Evolutionary conservation across 2,329 filamentous ascomycete genomes (phyloP), one percentile per base, ranked within the genome.

Genomic region (Stachybotrys chartarum): DNA sequence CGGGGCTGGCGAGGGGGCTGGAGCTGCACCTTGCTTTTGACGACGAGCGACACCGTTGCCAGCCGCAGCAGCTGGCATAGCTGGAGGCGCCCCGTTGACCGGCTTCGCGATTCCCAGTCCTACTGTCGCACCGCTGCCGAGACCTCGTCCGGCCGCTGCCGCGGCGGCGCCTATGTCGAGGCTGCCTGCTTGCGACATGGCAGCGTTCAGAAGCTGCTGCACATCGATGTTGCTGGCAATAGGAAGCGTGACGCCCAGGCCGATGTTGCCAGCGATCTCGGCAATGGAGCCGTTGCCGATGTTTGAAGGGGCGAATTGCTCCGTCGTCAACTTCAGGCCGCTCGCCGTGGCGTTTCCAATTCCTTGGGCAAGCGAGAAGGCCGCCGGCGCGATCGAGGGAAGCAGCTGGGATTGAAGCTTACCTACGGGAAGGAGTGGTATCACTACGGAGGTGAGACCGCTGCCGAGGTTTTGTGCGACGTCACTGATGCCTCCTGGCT

Each of bases 161-260:
- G 32, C 24, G 3, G 49, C 17, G 1, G 18, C 49, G 4, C 18
- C 30, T 5, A 51, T 35, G 30, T 51, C 30, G 32, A 51, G 10
- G 49, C 16, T 51, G 5, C 24, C 24, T 6, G 30, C 30, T 16
- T 35, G 24, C 24, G 7, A 16, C 49, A 51, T 51, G 30, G 49
- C 49, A 10, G 17, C 16, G 24, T 31, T 35, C 24, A 51, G 49
- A 8, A 51, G 49, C 30, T 12, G 24, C 17, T 51, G 49, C 24
- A 51, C 30, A 16, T 51, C n/a, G 30, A 51, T 51, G 49, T 51
- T 51, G 30, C 49, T 51, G 49, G 49, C 49, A 31, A 51, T 51
- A n/a, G 49, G 49, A 18, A n/a, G 18, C 11, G 49, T 51, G 30
- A 51, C 32, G 10, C 49, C 49, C 16, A 51, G 47, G 47, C 53